Percentiles rank a stretch among this genome's conserved stretches.
Conservation (phyloP, 257 asterid species). For the Linaria vulgaris region DNA sequence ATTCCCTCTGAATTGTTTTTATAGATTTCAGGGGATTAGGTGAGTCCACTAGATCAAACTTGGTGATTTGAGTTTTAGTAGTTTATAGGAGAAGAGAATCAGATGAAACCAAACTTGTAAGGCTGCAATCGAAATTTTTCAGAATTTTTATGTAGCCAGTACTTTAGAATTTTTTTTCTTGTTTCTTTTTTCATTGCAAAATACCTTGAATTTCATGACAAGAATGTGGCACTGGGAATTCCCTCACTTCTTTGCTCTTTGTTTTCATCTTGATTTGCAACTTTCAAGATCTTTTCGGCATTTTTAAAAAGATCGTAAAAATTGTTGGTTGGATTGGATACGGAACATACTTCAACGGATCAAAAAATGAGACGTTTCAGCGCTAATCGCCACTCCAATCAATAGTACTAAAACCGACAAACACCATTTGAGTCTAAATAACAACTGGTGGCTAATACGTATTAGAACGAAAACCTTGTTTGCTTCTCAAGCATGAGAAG, state of each 20-base stretch:
- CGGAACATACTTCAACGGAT: too few relatives aligned
- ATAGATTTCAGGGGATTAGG: constrained; percentile 19
- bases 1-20: not conserved
- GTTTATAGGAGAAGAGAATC: constrained; percentile 23
- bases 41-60: constrained; percentile 20
- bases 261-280: not conserved
- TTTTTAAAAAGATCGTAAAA: too few relatives aligned
- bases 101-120: not conserved
- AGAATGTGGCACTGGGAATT: not conserved
- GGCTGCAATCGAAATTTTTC: constrained; percentile 21
- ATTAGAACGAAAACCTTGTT: too few relatives aligned
- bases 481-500: too few relatives aligned
- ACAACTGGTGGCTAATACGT: too few relatives aligned
- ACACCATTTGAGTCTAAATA: too few relatives aligned
- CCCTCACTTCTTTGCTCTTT: not conserved
- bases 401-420: too few relatives aligned
- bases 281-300: too few relatives aligned
- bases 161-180: constrained; percentile 6
- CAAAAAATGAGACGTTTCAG: too few relatives aligned
- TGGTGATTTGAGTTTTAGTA: constrained; percentile 22
- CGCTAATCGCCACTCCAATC: too few relatives aligned
- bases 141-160: not conserved
- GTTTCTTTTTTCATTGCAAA: too few relatives aligned
- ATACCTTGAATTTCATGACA: not conserved
- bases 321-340: too few relatives aligned